A percentile compares a stretch with the other conserved stretches of the same genome.
Evolutionary conservation across 139 green algal genomes (phyloP).

Genomic region (Nannochloris sp.): DNA sequence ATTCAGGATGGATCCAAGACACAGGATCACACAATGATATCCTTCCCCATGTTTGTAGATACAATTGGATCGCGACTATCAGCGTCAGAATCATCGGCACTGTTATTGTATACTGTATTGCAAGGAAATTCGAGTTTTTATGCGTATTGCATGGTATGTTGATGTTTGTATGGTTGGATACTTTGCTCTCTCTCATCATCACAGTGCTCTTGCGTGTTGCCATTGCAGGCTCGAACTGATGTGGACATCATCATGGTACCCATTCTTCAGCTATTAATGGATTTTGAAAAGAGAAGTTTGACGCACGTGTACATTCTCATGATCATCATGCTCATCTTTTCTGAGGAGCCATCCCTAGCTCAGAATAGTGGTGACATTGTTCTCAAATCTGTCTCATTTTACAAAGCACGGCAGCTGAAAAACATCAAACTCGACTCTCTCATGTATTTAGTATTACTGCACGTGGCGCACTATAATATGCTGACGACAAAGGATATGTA

Average conservation of each 20-base stretch:
- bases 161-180: neutral
- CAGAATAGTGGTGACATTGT: conserved; percentile 62
- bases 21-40: conserved; percentile 4
- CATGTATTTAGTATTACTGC: conserved; percentile 65
- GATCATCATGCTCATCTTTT: conserved; percentile 81
- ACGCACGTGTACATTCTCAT: conserved; percentile 68
- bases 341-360: conserved; percentile 66
- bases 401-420: conserved; percentile 54
- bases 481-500: conserved; percentile 62
- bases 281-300: conserved; percentile 9
- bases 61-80: conserved; percentile 19
- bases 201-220: neutral
- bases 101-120: conserved; percentile 80
- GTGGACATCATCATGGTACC: conserved; percentile 63
- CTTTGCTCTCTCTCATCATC: neutral
- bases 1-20: too few relatives aligned
- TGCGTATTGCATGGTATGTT: conserved; percentile 33
- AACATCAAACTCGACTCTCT: conserved; percentile 61
- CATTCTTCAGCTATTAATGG: conserved; percentile 48
- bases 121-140: conserved; percentile 49
- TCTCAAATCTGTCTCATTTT: conserved; percentile 55
- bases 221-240: conserved; percentile 33
- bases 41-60: conserved; percentile 31
- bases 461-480: conserved; percentile 59
- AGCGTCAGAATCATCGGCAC: conserved; percentile 37